Conservation (phyloP, 768 basidiomycete genomes). For the Suillus tomentosus region DNA sequence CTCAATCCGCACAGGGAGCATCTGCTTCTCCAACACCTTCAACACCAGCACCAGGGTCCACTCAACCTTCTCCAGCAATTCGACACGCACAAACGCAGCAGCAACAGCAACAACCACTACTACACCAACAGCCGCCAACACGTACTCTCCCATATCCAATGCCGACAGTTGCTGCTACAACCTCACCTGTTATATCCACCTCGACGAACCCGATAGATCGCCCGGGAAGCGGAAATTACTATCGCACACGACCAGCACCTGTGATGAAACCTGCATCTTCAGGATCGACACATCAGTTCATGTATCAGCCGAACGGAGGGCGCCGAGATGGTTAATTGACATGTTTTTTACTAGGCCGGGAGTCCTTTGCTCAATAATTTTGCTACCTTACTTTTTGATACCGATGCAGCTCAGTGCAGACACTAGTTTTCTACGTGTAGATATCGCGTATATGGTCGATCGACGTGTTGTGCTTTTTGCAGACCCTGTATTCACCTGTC, state of each 20-base stretch:
- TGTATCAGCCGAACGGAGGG: slow-evolving; percentile 47
- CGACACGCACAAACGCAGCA: slow-evolving; percentile 32
- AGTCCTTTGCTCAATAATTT: neutral
- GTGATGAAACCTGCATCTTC: slow-evolving; percentile 26
- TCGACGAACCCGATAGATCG: slow-evolving; percentile 40
- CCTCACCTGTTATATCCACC: slow-evolving; percentile 54
- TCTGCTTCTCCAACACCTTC: slow-evolving; percentile 38
- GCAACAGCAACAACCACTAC: slow-evolving; percentile 8
- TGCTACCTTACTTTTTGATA: slow-evolving; percentile 7
- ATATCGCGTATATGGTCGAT: slow-evolving; percentile 3
- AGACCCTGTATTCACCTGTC: slow-evolving; percentile 1
- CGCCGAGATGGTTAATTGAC: slow-evolving; percentile 25
- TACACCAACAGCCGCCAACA: slow-evolving; percentile 27
- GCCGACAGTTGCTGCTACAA: slow-evolving; percentile 68
- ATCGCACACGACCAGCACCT: slow-evolving; percentile 52
- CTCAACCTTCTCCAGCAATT: slow-evolving; percentile 39
- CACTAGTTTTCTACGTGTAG: slow-evolving; percentile 5
- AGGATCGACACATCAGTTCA: slow-evolving; percentile 42
- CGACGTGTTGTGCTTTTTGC: slow-evolving; percentile 8
- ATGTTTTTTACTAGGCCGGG: slow-evolving; percentile 10
- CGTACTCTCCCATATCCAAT: slow-evolving; percentile 63
- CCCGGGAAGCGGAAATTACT: slow-evolving; percentile 40
- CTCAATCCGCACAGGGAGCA: slow-evolving; percentile 29
- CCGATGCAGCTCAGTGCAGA: neutral
- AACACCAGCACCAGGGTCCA: slow-evolving; percentile 30